Conservation (phyloP, 2,329 filamentous ascomycete genomes). For the Zarea fungicola region DNA sequence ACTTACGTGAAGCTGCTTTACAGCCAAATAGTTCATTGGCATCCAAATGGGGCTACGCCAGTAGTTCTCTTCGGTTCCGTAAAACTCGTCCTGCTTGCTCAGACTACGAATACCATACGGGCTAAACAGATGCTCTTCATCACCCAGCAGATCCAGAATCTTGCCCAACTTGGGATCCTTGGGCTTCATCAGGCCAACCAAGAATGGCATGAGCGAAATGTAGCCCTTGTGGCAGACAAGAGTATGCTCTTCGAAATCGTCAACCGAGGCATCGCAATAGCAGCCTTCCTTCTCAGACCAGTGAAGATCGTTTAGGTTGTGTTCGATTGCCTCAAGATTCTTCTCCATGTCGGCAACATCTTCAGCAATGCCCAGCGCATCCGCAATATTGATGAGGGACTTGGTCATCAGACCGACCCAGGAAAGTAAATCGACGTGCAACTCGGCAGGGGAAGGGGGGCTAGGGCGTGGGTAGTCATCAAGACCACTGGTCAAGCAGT, state of each 20-base stretch:
- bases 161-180: constrained; percentile 70
- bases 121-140: constrained; percentile 86
- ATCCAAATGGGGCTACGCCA: constrained; percentile 95
- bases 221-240: constrained; percentile 97
- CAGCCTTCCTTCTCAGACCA: constrained; percentile 77
- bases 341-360: constrained; percentile 68
- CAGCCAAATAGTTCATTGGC: constrained; percentile 87
- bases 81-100: constrained; percentile 75
- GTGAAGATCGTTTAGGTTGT: constrained; percentile 88
- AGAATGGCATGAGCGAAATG: constrained; percentile 86
- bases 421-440: constrained; percentile 89
- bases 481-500: constrained; percentile 87
- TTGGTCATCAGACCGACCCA: constrained; percentile 98
- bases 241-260: constrained; percentile 85
- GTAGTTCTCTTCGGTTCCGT: constrained; percentile 92
- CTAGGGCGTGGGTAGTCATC: constrained; percentile 95
- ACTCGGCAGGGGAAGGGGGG: constrained; percentile 89
- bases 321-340: constrained; percentile 70
- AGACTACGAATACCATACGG: constrained; percentile 82
- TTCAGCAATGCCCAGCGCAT: constrained; percentile 67
- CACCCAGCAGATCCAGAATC: constrained; percentile 70
- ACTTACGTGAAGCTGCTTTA: constrained; percentile 73
- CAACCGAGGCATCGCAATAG: constrained; percentile 93
- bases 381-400: constrained; percentile 74
- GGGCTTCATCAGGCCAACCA: constrained; percentile 71